Evolutionary conservation across 805 yeast species (phyloP), one percentile per base, ranked within the genome.

Genomic region (Limtongia smithiae): DNA sequence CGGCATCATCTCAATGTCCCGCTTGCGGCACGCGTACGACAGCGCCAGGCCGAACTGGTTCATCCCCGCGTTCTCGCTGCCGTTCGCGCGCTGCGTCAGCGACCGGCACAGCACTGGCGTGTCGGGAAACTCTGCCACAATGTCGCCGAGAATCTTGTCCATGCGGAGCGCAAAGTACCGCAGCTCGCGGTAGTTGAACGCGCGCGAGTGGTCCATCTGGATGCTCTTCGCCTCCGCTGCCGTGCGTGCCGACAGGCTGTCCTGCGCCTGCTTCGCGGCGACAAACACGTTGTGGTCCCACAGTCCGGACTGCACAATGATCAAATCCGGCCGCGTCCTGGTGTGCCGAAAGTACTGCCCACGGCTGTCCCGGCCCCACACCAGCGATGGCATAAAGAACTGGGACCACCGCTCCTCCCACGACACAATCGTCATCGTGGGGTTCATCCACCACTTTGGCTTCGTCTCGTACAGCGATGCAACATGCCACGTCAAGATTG

Each of bases 391-490:
- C 17, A 33, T 4, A 18, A 22, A 50, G 32, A 43, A 52, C 41
- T 28, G 24, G 9, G 38, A 38, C 30, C 27, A 42, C 12, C 48
- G 40, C 5, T 35, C 41, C 20, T 47, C 51, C 32, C 33, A 35
- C 12, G 51, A n/a, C 15, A 46, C 46, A 17, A 5, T 14, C 14
- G 17, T 24, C 50, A 46, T 46, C 12, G 40, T 27, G 14, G 15
- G n/a, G n/a, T 31, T 12, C 51, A 50, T 42, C 51, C 51, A 47
- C 51, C 51, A 47, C 12, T 44, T 37, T 12, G 51, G 51, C n/a
- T 31, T 31, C 8, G n/a, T 14, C 18, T 50, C 33, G 24, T 17
- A 32, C 28, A 28, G 21, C 25, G 49, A 49, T 7, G 51, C 35
- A 14, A 47, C 20, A 27, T 47, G 51, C 51, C 51, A 47, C 27